A percentile compares a stretch with the other conserved stretches of the same genome.
These are phyloP conservation scores for Backusella macrospora DNA, from an alignment of 192 early-diverging fungal genomes.

Conservation along the genomic window DNA sequence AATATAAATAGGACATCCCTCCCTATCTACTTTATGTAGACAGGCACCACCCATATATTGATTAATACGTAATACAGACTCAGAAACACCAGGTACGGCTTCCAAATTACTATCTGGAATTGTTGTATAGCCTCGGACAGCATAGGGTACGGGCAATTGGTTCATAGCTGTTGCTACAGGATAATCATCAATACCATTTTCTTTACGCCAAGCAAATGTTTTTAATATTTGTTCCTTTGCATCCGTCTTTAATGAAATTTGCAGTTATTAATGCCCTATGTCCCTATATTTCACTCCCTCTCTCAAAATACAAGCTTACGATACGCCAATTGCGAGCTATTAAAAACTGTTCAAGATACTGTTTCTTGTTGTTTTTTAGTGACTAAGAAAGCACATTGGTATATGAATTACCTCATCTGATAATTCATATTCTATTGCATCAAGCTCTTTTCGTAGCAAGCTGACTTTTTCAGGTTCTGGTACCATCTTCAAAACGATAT, in stretches of 20 bases:
- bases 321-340: slow-evolving; percentile 26
- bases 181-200: slow-evolving; percentile 59
- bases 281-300: not conserved
- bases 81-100: slow-evolving; percentile 55
- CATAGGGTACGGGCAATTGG: slow-evolving; percentile 61
- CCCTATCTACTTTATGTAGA: slow-evolving; percentile 89
- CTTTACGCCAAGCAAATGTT: slow-evolving; percentile 64
- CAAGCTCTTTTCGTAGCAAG: not conserved
- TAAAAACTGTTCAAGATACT: slow-evolving; percentile 28
- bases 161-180: slow-evolving; percentile 62
- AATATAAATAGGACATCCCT: slow-evolving; percentile 89
- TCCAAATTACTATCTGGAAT: slow-evolving; percentile 69
- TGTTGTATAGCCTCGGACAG: slow-evolving; percentile 64
- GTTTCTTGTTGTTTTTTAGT: not conserved
- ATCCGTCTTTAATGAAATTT: slow-evolving; percentile 48
- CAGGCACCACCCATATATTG: slow-evolving; percentile 70
- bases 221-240: slow-evolving; percentile 61
- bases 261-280: not conserved
- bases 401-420: not conserved
- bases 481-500: not conserved
- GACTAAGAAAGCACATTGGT: not conserved
- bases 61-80: slow-evolving; percentile 62
- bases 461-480: not conserved
- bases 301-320: not conserved
- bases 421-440: not conserved